Base-by-base conservation (phyloP, 2,329 filamentous ascomycete genomes). In the Diplodia intermedia region DNA sequence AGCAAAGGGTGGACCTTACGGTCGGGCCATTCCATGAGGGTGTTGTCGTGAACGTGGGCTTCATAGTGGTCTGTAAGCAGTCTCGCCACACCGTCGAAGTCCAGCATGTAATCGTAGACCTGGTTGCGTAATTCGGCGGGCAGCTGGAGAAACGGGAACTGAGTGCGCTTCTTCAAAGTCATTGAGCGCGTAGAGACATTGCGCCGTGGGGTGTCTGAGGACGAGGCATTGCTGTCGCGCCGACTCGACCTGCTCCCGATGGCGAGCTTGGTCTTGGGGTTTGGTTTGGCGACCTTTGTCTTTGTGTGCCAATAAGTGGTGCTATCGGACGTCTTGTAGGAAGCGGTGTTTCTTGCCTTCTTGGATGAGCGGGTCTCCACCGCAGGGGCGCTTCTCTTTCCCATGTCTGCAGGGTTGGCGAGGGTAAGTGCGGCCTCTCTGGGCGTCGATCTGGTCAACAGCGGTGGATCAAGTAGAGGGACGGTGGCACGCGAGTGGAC, bases 41-140 rank as follows among this genome's bases (percentile, higher is more conserved):
- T 57, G 12, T 36, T 55, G 36, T 67, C 68, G n/a, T 31, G 61
- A 8, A 67, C 55, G 38, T 69, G 55, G 2, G 68, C 54, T 18
- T 66, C 55, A n/a, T 60, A 67, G 50, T 62, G 62, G 20, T 68
- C 50, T 23, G 36, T 66, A 18, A 69, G 57, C 8, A 53, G 52
- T 40, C 47, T 33, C 11, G 23, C 47, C 29, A 66, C 54, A 12
- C 69, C 69, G 9, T 69, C 38, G 49, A 69, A 69, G 60, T 40
- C 60, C 40, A 69, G 53, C 11, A 33, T 18, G 14, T 20, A 4
- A 5, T 36, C 53, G 66, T 69, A 69, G 31, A 69, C 26, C 31
- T 66, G 18, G 47, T 68, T 65, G 31, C 69, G 69, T 26, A 69
- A 18, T 47, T 69, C 69, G 26, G 66, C 66, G 14, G 66, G 66